phyloP scores from a whole-genome alignment of 768 basidiomycete species.

The Suillus discolor region DNA sequence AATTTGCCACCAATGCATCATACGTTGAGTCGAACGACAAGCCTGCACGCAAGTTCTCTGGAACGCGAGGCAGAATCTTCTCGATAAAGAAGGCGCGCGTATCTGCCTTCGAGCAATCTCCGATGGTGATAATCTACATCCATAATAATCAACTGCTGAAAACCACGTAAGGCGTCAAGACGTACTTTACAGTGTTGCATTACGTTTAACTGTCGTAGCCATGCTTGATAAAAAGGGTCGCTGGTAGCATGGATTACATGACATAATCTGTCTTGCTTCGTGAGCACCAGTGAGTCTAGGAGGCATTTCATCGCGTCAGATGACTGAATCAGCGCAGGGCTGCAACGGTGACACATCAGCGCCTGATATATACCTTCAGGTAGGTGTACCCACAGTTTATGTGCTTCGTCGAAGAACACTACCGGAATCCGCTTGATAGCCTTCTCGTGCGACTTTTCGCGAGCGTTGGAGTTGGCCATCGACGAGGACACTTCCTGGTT shows the following conservation, averaged over 20 bases:
- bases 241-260: constrained; percentile 84
- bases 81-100: constrained; percentile 68
- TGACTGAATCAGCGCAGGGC: constrained; percentile 75
- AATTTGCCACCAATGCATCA: constrained; percentile 81
- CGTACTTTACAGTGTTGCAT: constrained; percentile 81
- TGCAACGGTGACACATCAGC: constrained; percentile 30
- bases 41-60: constrained; percentile 53
- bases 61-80: constrained; percentile 66
- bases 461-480: constrained; percentile 18
- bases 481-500: constrained; percentile 36
- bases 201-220: constrained; percentile 77
- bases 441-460: constrained; percentile 36
- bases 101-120: constrained; percentile 77
- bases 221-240: constrained; percentile 84
- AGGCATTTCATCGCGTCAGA: constrained; percentile 82
- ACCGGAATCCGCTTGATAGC: constrained; percentile 72
- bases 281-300: constrained; percentile 81
- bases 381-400: constrained; percentile 61
- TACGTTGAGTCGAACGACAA: constrained; percentile 75
- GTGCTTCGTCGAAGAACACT: constrained; percentile 85
- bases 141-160: not conserved
- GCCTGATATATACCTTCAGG: not conserved
- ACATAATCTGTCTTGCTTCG: constrained; percentile 85
- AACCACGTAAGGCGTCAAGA: not conserved
- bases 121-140: constrained; percentile 70